Percentiles rank a stretch among this genome's conserved stretches.
phyloP scores from a whole-genome alignment of 2,329 filamentous ascomycete species.

The Fusarium napiforme region DNA sequence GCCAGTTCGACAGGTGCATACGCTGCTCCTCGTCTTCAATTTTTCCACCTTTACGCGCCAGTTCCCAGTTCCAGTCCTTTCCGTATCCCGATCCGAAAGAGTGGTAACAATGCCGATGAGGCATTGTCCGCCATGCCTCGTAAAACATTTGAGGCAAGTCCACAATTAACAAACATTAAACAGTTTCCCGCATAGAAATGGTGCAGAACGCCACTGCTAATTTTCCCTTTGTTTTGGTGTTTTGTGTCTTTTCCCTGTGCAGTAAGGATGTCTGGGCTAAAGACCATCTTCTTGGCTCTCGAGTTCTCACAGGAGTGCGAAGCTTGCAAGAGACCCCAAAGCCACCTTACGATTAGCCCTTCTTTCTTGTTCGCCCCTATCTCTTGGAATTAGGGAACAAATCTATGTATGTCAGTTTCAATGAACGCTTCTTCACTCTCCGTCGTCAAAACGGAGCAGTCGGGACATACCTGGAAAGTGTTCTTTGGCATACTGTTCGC shows the following conservation, averaged over 20 bases:
- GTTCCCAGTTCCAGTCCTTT: constrained; percentile 27
- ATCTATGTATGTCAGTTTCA: constrained; percentile 51
- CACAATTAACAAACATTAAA: constrained; percentile 39
- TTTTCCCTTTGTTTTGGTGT: constrained; percentile 26
- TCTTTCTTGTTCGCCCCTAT: constrained; percentile 51
- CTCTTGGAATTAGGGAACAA: constrained; percentile 53
- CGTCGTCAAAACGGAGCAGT: constrained; percentile 39
- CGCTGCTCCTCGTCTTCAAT: constrained; percentile 22
- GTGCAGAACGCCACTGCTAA: constrained; percentile 36
- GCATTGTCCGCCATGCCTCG: constrained; percentile 28
- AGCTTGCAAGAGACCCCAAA: background rate
- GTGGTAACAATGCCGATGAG: constrained; percentile 28
- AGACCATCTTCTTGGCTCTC: background rate
- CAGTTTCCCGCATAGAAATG: constrained; percentile 34
- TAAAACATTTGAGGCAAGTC: constrained; percentile 22
- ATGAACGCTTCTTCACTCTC: constrained; percentile 22
- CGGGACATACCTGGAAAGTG: constrained; percentile 73
- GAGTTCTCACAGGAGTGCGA: background rate
- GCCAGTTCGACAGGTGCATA: background rate
- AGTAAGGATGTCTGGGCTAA: background rate
- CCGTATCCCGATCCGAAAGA: constrained; percentile 38
- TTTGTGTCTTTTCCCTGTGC: constrained; percentile 25
- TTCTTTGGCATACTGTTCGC: constrained; percentile 91
- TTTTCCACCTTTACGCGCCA: constrained; percentile 33
- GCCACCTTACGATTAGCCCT: background rate